Evolutionary conservation across 371 early-diverging fungal species (phyloP), one percentile per base, ranked within the genome.

Genomic region (Funneliformis caledonium): DNA sequence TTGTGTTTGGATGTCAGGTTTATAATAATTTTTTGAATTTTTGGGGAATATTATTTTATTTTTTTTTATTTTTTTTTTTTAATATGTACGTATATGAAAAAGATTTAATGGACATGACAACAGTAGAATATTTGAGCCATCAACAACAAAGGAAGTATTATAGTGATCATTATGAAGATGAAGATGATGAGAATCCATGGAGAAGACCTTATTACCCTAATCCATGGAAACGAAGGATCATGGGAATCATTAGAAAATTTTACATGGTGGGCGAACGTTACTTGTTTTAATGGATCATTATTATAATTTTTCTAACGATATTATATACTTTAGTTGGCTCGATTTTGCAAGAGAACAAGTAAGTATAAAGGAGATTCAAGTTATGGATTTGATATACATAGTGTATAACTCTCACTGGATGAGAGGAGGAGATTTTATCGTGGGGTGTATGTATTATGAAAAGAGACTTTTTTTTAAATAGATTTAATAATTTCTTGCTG

Each of bases 101-200:
- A 77, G 77, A 77, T 65, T 47, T 77, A 45, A 77, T 61, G 62
- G 77, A 77, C 42, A 77, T 77, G 77, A 56, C 77, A 65, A 77
- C 77, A 26, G 45, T 77, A 22, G 77, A 77, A 77, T 77, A 77
- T 65, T 45, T 77, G 14, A 77, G 65, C 33, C 77, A 77, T 65
- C 77, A 65, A 65, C 77, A 77, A 50, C 77, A 77, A 48, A 42
- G 45, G 14, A 45, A 48, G 31, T 77, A 77, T 77, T 65, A 62
- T 33, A 65, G 50, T 64, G 62, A 48, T 65, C 37, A 77, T 65
- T 77, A 77, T 48, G 77, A 77, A 65, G 77, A 77, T 77, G 77
- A 77, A 47, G 64, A 77, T 31, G 77, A 77, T n/a, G 77, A 77
- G 43, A 77, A 77, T 50, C 77, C 77, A 45, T 77, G 77, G 77